A percentile compares a stretch with the other conserved stretches of the same genome.
These are phyloP conservation scores for Fusarium annulatum DNA, from an alignment of 2,329 filamentous ascomycete genomes.

Conservation along the genomic window DNA sequence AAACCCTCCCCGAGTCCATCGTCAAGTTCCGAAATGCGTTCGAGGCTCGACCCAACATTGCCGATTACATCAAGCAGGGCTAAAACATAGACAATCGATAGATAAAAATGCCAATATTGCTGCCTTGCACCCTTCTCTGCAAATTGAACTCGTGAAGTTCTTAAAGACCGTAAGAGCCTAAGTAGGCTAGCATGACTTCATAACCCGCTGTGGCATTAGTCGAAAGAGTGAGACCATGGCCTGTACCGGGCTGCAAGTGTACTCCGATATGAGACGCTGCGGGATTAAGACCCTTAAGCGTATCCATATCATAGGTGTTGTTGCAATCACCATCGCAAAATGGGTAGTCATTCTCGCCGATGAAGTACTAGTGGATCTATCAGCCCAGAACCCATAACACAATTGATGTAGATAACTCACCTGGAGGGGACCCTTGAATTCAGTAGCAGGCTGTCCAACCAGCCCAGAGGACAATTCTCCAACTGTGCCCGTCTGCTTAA, in stretches of 20 bases:
- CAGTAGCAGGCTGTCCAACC: rapidly evolving
- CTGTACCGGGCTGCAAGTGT: not conserved
- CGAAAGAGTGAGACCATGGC: not conserved
- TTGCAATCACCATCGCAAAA: not conserved
- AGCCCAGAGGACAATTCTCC: not conserved
- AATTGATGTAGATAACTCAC: not conserved
- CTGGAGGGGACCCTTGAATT: not conserved
- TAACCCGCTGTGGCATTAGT: not conserved
- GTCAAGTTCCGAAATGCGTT: conserved; percentile 5
- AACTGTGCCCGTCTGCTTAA: not conserved
- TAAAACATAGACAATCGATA: rapidly evolving
- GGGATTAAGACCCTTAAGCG: not conserved
- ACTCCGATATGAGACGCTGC: not conserved
- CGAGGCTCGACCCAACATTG: conserved; percentile 1
- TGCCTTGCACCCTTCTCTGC: rapidly evolving
- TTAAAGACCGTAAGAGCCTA: not conserved
- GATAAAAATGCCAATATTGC: rapidly evolving
- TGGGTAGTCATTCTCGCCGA: not conserved
- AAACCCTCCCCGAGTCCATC: not conserved
- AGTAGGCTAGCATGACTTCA: not conserved
- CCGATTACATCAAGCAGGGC: not conserved
- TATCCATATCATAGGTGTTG: not conserved
- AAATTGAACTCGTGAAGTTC: rapidly evolving
- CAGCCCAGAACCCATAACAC: not conserved
- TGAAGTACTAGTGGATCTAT: not conserved